Evolutionary conservation across 2,329 filamentous ascomycete genomes (phyloP), one percentile per base, ranked within the genome.

Genomic region (Pseudopyricularia cyperi): DNA sequence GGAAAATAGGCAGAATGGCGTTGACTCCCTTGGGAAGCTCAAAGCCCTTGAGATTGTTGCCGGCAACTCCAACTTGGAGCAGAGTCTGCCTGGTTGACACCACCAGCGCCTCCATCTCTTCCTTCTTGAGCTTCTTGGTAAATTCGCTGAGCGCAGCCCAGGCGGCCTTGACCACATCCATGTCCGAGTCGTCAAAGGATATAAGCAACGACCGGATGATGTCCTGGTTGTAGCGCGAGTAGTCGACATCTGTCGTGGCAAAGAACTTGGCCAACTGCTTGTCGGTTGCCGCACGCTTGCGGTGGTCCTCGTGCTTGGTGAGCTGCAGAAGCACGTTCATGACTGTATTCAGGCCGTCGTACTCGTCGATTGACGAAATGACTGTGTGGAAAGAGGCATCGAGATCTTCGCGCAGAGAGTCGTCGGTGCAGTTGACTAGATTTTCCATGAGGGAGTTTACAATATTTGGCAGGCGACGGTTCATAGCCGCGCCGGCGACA

Each of bases 71-170:
- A 47, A 97, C 87, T 61, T 91, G 88, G 58, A 87, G 83, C 52
- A 98, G 75, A 1, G 87, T 84, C 66, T 94, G 87, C 54, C 91
- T 77, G 2, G 91, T 95, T 0, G 91, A 93, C 52, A 81, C 73
- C 17, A 95, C 89, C 46, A 98, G 76, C 1, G 85, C 82, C 64
- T 98, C 94, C 93, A 98, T 97, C 68, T 97, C 91, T 64, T 98
- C 94, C 68, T 98, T 98, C 63, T 84, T 85, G 55, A 98, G 77
- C 60, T 82, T 85, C 65, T 90, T 90, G 46, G 90, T 96, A 59
- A 98, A 85, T 53, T 87, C 87, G 59, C 73, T 89, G 54, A 98
- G 77, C 6, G 90, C 91, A 52, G 81, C 76, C 90, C 90, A 97
- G 22, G 91, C 82, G 46, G 88, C 79, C 71, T 94, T 94, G 61